Evolutionary conservation across 768 basidiomycete genomes (phyloP).

Genomic region (Amanita pallidorosea): DNA sequence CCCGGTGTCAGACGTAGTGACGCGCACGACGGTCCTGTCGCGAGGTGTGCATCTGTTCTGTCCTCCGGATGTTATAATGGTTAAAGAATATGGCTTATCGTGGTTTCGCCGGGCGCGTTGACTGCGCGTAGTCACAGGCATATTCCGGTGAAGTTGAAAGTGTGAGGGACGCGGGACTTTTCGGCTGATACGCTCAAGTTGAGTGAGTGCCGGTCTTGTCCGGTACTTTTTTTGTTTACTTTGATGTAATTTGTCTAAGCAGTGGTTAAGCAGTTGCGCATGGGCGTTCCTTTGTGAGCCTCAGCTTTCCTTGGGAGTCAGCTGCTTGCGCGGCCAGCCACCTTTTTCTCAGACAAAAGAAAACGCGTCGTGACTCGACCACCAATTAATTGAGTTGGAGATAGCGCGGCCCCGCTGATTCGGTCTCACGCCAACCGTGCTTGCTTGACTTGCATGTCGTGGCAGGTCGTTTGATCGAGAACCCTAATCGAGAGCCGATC

Average conservation of each 20-base stretch:
- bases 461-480: too few relatives aligned
- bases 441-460: too few relatives aligned
- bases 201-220: neutral
- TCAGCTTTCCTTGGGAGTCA: too few relatives aligned
- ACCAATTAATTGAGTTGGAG: neutral
- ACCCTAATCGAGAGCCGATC: too few relatives aligned
- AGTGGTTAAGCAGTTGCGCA: neutral
- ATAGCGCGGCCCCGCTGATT: too few relatives aligned
- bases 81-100: neutral
- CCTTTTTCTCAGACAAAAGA: neutral
- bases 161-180: neutral
- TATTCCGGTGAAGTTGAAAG: neutral
- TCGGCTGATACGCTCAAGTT: neutral
- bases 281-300: neutral
- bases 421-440: neutral
- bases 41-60: neutral
- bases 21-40: neutral
- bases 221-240: neutral
- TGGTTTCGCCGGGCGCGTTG: neutral
- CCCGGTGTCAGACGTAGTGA: conserved; percentile 1
- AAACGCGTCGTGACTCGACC: neutral
- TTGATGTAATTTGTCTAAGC: neutral
- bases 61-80: neutral
- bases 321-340: neutral
- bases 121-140: neutral